Conservation (phyloP, 2,329 filamentous ascomycete genomes). For the Alternaria brassicicola region DNA sequence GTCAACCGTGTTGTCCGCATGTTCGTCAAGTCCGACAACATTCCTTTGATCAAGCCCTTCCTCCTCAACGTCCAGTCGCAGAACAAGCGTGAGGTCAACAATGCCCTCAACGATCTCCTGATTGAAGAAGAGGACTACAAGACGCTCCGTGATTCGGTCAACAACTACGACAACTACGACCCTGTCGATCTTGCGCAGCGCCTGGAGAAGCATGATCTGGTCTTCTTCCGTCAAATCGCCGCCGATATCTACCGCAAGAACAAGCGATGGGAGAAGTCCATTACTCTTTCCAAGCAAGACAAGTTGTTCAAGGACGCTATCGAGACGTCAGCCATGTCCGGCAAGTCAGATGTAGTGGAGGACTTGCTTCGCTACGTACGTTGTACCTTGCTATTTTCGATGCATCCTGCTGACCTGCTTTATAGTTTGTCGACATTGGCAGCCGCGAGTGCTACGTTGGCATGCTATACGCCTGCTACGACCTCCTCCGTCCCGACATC, state of each 20-base stretch:
- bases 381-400: constrained; percentile 44
- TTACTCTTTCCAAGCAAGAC: constrained; percentile 96
- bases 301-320: constrained; percentile 99
- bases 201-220: constrained; percentile 94
- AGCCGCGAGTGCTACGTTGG: constrained; percentile 99
- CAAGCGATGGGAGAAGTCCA: constrained; percentile 99
- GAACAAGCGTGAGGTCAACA: constrained; percentile 98
- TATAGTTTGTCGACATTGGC: constrained; percentile 96
- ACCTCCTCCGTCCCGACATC: constrained; percentile 89
- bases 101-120: constrained; percentile 94
- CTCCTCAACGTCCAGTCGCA: constrained; percentile 92
- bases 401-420: constrained; percentile 40
- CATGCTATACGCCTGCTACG: constrained; percentile 98
- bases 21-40: constrained; percentile 98
- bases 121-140: constrained; percentile 99
- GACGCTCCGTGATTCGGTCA: constrained; percentile 94
- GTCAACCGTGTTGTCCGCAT: constrained; percentile 99
- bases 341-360: constrained; percentile 90
- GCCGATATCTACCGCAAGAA: constrained; percentile 99
- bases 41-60: constrained; percentile 98
- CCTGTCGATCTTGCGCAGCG: constrained; percentile 89
- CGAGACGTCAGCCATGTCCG: constrained; percentile 91
- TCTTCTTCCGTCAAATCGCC: constrained; percentile 99
- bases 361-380: constrained; percentile 96
- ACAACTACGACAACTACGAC: constrained; percentile 99